A percentile compares a stretch with the other conserved stretches of the same genome.
Evolutionary conservation across 768 basidiomycete species (phyloP).

Genomic region (Tricholoma sp.): DNA sequence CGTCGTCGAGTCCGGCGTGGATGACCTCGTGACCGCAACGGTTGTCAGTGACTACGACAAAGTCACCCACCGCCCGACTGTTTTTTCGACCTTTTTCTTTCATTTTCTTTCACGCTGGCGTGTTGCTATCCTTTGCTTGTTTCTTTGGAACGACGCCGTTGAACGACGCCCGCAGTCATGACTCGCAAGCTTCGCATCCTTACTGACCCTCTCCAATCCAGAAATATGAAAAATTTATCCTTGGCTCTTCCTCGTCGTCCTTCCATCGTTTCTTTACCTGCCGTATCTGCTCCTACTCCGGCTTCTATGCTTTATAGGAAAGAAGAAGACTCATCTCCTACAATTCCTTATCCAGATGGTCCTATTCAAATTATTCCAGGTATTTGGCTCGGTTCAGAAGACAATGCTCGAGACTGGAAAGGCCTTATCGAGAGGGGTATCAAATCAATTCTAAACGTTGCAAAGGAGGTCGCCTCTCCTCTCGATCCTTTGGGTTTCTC

Average conservation of each 20-base stretch:
- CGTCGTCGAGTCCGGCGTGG: no score
- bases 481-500: constrained; percentile 44
- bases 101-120: no score
- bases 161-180: constrained; percentile 30
- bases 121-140: background rate
- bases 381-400: constrained; percentile 88
- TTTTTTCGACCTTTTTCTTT: no score
- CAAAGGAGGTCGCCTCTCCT: constrained; percentile 82
- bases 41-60: no score
- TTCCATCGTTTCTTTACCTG: constrained; percentile 67
- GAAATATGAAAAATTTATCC: constrained; percentile 77
- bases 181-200: constrained; percentile 37
- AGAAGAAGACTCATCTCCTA: constrained; percentile 58
- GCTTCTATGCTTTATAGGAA: constrained; percentile 54
- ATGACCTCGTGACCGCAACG: no score
- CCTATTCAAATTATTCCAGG: constrained; percentile 82
- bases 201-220: constrained; percentile 35
- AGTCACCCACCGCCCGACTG: no score
- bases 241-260: constrained; percentile 65
- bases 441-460: constrained; percentile 83
- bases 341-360: constrained; percentile 72
- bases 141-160: background rate
- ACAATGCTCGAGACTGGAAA: constrained; percentile 82
- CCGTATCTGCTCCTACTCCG: constrained; percentile 41
- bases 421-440: constrained; percentile 68